A percentile compares a stretch with the other conserved stretches of the same genome.
phyloP scores from a whole-genome alignment of 257 asterid species.

The Buddleja alternifolia region DNA sequence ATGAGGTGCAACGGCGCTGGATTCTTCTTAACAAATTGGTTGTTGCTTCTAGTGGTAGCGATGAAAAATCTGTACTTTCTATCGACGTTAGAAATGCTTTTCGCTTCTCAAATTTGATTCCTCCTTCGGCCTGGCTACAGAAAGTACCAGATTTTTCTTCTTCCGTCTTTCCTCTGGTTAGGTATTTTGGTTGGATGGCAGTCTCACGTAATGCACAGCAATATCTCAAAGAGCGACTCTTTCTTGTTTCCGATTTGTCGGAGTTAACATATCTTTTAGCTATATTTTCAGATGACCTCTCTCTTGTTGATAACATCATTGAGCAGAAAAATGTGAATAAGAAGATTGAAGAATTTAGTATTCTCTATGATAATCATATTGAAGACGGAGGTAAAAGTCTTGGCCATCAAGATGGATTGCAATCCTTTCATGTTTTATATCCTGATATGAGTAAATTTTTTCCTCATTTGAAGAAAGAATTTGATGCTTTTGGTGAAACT shows the following conservation, averaged over 20 bases:
- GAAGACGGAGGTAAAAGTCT: slow-evolving; percentile 43
- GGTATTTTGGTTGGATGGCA: slow-evolving; percentile 97
- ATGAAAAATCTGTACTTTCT: slow-evolving; percentile 58
- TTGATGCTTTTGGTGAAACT: slow-evolving; percentile 82
- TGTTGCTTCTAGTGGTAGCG: slow-evolving; percentile 88
- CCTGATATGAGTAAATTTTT: slow-evolving; percentile 77
- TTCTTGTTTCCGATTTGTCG: slow-evolving; percentile 83
- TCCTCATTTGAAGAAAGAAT: slow-evolving; percentile 80
- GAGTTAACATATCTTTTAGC: slow-evolving; percentile 70
- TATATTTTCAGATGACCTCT: slow-evolving; percentile 87
- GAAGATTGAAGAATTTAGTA: slow-evolving; percentile 41
- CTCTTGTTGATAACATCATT: slow-evolving; percentile 53
- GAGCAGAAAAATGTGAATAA: slow-evolving; percentile 49
- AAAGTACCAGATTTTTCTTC: slow-evolving; percentile 73
- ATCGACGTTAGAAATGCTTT: slow-evolving; percentile 59
- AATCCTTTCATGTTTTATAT: slow-evolving; percentile 63
- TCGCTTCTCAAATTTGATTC: slow-evolving; percentile 82
- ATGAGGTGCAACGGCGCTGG: slow-evolving; percentile 76
- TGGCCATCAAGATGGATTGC: slow-evolving; percentile 47
- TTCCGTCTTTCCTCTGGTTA: slow-evolving; percentile 77
- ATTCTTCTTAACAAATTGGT: slow-evolving; percentile 79
- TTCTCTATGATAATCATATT: slow-evolving; percentile 31
- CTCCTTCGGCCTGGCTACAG: slow-evolving; percentile 79
- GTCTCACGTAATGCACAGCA: slow-evolving; percentile 84
- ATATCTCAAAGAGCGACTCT: slow-evolving; percentile 79